phyloP scores from a whole-genome alignment of 768 basidiomycete genomes.

The Naganishia antarctica region DNA sequence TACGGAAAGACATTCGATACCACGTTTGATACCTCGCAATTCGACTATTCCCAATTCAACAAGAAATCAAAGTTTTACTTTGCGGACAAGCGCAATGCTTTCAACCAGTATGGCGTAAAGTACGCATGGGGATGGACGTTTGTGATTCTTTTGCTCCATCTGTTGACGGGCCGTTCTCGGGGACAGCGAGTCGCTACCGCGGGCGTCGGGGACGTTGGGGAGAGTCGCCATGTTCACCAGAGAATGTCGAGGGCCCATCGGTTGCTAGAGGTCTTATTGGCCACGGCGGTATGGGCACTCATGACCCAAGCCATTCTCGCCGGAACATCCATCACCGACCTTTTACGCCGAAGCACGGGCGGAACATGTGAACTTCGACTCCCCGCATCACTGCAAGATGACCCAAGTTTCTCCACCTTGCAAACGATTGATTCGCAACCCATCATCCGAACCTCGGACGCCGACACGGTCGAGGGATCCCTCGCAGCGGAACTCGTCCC shows the following conservation, averaged over 20 bases:
- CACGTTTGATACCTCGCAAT: conserved; percentile 46
- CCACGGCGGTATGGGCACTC: conserved; percentile 20
- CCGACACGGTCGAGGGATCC: neutral
- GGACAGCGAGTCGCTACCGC: no score
- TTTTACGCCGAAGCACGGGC: conserved; percentile 16
- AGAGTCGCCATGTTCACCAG: conserved; percentile 3
- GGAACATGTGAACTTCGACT: conserved; percentile 49
- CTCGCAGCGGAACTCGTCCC: neutral
- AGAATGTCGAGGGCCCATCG: conserved; percentile 49
- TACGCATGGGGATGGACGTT: conserved; percentile 87
- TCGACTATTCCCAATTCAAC: conserved; percentile 77
- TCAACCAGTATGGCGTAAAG: conserved; percentile 87
- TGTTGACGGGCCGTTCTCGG: neutral
- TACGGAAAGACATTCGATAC: conserved; percentile 17
- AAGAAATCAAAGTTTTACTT: conserved; percentile 65
- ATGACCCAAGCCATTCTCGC: conserved; percentile 22
- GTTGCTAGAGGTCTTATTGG: conserved; percentile 52
- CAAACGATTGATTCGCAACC: conserved; percentile 41
- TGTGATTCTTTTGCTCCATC: conserved; percentile 51
- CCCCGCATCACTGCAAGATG: neutral
- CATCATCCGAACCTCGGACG: conserved; percentile 17
- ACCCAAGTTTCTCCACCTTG: conserved; percentile 56
- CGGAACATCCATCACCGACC: conserved; percentile 13
- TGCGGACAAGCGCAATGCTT: conserved; percentile 69
- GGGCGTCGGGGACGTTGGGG: neutral